Percentiles rank a stretch among this genome's conserved stretches.
phyloP scores from a whole-genome alignment of 169 alveolate genomes.

The Amoebophrya sp. region DNA sequence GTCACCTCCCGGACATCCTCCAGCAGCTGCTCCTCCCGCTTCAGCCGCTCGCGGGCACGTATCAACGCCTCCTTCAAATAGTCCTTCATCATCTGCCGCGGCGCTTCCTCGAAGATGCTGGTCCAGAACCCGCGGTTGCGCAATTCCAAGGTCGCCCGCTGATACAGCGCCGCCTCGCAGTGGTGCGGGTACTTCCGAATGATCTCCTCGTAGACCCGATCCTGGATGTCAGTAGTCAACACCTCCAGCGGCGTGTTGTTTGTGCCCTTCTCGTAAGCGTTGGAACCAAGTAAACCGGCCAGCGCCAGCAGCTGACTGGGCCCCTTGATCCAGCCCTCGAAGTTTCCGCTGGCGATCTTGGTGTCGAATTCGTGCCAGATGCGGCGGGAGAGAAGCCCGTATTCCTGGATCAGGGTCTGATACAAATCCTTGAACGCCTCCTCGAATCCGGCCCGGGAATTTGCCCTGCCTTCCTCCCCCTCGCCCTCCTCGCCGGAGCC shows the following conservation, averaged over 20 bases:
- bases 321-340: neutral
- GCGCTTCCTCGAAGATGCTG: neutral
- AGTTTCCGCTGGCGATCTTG: neutral
- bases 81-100: neutral
- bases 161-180: neutral
- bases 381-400: neutral
- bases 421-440: neutral
- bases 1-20: slow-evolving; percentile 12
- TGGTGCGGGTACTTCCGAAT: neutral
- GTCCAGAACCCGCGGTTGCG: neutral
- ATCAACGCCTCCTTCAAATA: slow-evolving; percentile 2
- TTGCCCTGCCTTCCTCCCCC: neutral
- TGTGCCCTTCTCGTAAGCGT: neutral
- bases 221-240: neutral
- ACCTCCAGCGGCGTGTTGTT: neutral
- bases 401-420: neutral
- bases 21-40: neutral
- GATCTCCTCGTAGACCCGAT: slow-evolving; percentile 13
- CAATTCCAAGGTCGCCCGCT: neutral
- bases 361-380: neutral
- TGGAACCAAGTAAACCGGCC: neutral
- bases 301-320: neutral
- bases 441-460: neutral
- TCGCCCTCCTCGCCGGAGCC: neutral
- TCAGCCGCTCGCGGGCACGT: neutral